Base-by-base conservation (phyloP, 1,284 basidiomycete genomes). In the Pterulicium gracile region DNA sequence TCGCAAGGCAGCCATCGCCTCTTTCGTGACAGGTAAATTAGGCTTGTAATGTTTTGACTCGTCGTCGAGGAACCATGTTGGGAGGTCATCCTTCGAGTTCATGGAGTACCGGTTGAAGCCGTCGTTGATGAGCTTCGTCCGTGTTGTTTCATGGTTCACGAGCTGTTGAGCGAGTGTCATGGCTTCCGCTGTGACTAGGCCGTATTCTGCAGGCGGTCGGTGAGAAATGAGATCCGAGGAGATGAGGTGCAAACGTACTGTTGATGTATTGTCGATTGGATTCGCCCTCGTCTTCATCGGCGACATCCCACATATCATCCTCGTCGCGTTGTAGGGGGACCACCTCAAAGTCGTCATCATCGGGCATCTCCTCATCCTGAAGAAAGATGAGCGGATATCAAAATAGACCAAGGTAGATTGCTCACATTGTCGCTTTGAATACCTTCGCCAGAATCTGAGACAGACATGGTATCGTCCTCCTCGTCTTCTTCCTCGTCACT, bases 41-140 rank as follows among this genome's bases (percentile, higher is more conserved):
- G 88, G 69, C 59, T 92, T 94, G 75, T 96, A 98, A 62, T 88
- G 76, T 58, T 94, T 90, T 39, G 80, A 67, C 65, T 99, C 96
- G 58, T 99, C 96, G 57, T 98, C 95, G 39, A 98, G 72, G 76
- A 99, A 98, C 96, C 96, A 99, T 0, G 79, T 65, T 0, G 96
- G 96, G 5, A 98, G 77, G 22, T 75, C 91, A 47, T 97, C 90
- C 66, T 94, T 96, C 53, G 89, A 78, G 56, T 91, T 87, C 49
- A 95, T 79, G 2, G 91, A 87, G 63, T 93, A 88, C 17, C 92
- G 88, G 67, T 85, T 93, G 72, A 98, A 99, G 14, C 96, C 96
- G 47, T 96, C 88, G 59, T 98, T 91, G 58, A 98, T 77, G 15
- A 99, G 74, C 36, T 91, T 78, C 3, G 88, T 88, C 58, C 86